These are phyloP conservation scores for Babesia ovis DNA, from an alignment of 169 alveolate genomes.

Conservation along the genomic window DNA sequence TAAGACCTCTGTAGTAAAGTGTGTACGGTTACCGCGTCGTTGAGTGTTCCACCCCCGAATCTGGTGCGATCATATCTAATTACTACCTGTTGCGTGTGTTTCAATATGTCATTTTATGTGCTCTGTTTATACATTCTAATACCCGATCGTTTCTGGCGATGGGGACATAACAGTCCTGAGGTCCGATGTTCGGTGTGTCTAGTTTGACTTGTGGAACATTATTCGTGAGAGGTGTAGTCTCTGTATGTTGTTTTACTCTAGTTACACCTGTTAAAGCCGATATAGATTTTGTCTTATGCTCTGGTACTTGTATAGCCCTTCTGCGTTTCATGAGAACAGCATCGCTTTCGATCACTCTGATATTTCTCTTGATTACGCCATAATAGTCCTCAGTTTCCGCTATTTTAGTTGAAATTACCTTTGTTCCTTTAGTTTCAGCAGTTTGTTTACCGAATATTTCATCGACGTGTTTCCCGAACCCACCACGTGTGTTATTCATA, in stretches of 20 bases:
- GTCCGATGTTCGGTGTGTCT: constrained; percentile 17
- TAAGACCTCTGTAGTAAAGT: too few relatives aligned
- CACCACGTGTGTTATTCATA: constrained; percentile 15
- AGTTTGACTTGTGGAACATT: constrained; percentile 17
- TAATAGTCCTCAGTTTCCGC: neutral
- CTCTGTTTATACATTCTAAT: constrained; percentile 36
- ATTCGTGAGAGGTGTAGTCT: neutral
- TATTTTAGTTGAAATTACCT: neutral
- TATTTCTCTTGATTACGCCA: constrained; percentile 9
- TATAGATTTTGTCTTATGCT: neutral
- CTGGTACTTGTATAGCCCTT: neutral
- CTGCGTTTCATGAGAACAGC: neutral
- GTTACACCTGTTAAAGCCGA: neutral
- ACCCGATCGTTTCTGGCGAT: constrained; percentile 59
- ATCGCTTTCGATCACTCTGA: neutral
- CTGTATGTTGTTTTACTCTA: neutral
- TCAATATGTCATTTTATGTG: constrained; percentile 45
- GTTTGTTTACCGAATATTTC: neutral
- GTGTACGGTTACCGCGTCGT: neutral
- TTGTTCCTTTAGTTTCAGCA: too few relatives aligned
- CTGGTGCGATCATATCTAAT: too few relatives aligned
- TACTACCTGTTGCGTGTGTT: too few relatives aligned
- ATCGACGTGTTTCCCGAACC: neutral
- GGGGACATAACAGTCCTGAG: constrained; percentile 57
- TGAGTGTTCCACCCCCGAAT: neutral